These are phyloP conservation scores for Blastobotrys parvus DNA, from an alignment of 805 yeast genomes.

Conservation along the genomic window DNA sequence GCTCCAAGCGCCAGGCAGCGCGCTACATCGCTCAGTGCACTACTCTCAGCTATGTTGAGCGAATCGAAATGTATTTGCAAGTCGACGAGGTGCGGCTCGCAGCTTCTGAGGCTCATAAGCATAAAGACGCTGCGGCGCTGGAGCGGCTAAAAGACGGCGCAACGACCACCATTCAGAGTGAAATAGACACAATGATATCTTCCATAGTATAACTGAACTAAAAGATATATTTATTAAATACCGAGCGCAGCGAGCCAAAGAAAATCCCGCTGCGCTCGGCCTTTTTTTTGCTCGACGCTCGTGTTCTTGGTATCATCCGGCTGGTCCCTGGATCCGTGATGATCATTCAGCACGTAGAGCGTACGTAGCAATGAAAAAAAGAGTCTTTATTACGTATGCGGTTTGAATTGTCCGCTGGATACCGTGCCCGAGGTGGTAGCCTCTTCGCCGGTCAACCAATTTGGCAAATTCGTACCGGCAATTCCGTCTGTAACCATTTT, in stretches of 20 bases:
- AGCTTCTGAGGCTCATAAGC: slow-evolving; percentile 24
- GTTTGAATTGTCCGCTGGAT: slow-evolving; percentile 29
- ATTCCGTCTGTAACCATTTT: slow-evolving; percentile 48
- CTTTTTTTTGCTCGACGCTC: no score
- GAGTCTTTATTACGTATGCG: no score
- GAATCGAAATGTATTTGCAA: slow-evolving; percentile 41
- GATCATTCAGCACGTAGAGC: no score
- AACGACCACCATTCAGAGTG: slow-evolving; percentile 8
- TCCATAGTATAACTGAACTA: not conserved
- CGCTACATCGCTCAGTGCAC: slow-evolving; percentile 48
- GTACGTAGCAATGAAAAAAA: no score
- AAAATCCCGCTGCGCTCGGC: no score
- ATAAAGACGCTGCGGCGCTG: slow-evolving; percentile 19
- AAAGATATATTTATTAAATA: no score
- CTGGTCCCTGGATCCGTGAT: no score
- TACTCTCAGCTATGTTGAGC: slow-evolving; percentile 36
- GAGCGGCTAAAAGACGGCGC: slow-evolving; percentile 15
- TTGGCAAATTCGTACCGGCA: slow-evolving; percentile 53
- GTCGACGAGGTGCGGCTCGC: slow-evolving; percentile 39
- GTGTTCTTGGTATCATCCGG: no score
- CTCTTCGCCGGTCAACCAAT: slow-evolving; percentile 75
- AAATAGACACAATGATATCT: slow-evolving; percentile 9
- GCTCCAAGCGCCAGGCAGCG: slow-evolving; percentile 52
- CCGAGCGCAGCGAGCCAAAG: no score
- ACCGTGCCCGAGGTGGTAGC: slow-evolving; percentile 44